Evolutionary conservation across 208 protist species (phyloP).

Genomic region (Leishmania tropica): DNA sequence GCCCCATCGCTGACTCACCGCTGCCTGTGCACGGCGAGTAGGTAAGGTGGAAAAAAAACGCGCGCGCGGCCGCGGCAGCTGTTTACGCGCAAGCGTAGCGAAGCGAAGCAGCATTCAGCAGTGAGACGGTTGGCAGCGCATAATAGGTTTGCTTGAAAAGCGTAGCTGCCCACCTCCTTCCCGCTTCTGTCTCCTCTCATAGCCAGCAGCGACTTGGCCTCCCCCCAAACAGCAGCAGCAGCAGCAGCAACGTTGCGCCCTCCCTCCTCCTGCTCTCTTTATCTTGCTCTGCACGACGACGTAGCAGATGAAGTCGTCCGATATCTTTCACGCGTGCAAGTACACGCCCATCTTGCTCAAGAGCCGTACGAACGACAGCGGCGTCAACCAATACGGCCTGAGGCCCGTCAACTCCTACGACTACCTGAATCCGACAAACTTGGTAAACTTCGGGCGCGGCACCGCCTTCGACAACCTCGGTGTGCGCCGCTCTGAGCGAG

Average conservation of each 20-base stretch:
- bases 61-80: background rate
- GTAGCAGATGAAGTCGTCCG: slow-evolving; percentile 61
- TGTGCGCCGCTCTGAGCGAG: slow-evolving; percentile 74
- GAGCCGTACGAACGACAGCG: slow-evolving; percentile 63
- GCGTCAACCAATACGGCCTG: slow-evolving; percentile 90
- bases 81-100: background rate
- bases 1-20: background rate
- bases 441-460: slow-evolving; percentile 89
- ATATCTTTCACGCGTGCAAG: slow-evolving; percentile 68
- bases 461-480: slow-evolving; percentile 88
- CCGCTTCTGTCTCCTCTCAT: background rate
- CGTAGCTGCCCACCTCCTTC: background rate
- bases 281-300: background rate
- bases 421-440: slow-evolving; percentile 88
- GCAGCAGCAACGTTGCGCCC: background rate
- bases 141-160: background rate
- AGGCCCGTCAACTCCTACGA: slow-evolving; percentile 81
- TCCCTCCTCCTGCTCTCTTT: background rate
- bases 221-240: background rate
- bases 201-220: background rate
- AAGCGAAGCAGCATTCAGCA: background rate
- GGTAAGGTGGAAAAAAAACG: background rate
- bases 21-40: background rate
- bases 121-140: background rate
- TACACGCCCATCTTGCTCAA: slow-evolving; percentile 73